phyloP scores from a whole-genome alignment of 257 asterid genomes.

The Plantago major region DNA sequence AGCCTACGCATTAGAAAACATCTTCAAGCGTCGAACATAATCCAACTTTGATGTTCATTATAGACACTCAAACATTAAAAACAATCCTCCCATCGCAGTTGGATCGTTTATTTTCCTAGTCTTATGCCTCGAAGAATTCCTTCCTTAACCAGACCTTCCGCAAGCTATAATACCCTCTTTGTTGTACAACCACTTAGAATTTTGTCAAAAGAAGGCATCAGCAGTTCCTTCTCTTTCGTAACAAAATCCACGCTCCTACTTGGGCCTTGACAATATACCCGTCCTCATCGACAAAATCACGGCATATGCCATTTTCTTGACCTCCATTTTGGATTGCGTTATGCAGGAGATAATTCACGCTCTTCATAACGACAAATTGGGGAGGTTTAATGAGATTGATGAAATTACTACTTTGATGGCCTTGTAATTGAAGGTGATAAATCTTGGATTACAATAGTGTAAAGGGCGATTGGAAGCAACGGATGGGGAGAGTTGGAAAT shows the following conservation, averaged over 20 bases:
- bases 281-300: conserved; percentile 68
- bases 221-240: conserved; percentile 58
- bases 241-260: conserved; percentile 94
- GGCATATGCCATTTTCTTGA: conserved; percentile 63
- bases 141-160: conserved; percentile 49
- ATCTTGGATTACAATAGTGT: conserved; percentile 71
- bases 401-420: conserved; percentile 78
- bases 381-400: conserved; percentile 73
- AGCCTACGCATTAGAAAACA: too few species aligned
- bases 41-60: too few species aligned
- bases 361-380: conserved; percentile 76
- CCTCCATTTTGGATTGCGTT: conserved; percentile 81
- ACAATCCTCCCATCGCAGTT: too few species aligned
- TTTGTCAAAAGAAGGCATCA: conserved; percentile 74
- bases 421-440: conserved; percentile 38
- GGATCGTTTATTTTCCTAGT: too few species aligned
- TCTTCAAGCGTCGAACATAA: too few species aligned
- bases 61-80: too few species aligned
- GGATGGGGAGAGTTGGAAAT: conserved; percentile 77
- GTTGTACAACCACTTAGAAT: conserved; percentile 90
- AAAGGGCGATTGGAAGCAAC: conserved; percentile 56
- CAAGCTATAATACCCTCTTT: conserved; percentile 62
- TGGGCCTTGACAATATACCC: conserved; percentile 85
- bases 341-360: conserved; percentile 86
- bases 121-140: conserved; percentile 48